phyloP scores from a whole-genome alignment of 2,329 filamentous ascomycete species.

The Stemphylium vesicarium region DNA sequence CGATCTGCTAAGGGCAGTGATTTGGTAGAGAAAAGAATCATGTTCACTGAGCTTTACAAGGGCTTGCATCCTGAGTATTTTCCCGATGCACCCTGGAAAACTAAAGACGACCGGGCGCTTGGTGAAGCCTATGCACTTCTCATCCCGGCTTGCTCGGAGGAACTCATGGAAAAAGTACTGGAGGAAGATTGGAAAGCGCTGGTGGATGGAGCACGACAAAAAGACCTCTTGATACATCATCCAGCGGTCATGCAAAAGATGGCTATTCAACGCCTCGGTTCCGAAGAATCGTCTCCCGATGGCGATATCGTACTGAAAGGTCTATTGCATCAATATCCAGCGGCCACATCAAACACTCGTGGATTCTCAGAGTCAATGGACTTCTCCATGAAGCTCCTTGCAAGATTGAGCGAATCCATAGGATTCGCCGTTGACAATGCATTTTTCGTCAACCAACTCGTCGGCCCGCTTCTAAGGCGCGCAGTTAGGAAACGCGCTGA shows the following conservation, averaged over 20 bases:
- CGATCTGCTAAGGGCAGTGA: conserved; percentile 19
- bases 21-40: conserved; percentile 21
- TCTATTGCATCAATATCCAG: conserved; percentile 20
- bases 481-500: conserved; percentile 23
- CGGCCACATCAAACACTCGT: background rate
- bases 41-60: conserved; percentile 30
- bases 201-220: conserved; percentile 9
- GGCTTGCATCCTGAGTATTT: conserved; percentile 27
- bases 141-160: conserved; percentile 29
- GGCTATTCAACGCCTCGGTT: conserved; percentile 16
- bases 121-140: conserved; percentile 25
- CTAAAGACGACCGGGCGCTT: conserved; percentile 28
- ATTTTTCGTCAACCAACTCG: conserved; percentile 22
- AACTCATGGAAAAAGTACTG: conserved; percentile 20
- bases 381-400: conserved; percentile 31
- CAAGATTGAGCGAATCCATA: conserved; percentile 10
- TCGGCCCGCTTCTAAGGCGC: conserved; percentile 30
- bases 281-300: background rate
- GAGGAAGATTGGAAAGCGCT: conserved; percentile 1
- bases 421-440: conserved; percentile 3
- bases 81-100: conserved; percentile 15
- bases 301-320: conserved; percentile 6
- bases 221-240: conserved; percentile 23
- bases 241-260: conserved; percentile 20
- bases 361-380: conserved; percentile 38